Conservation (phyloP, 1,139 yeast species). For the Zygoascus meyerae region DNA sequence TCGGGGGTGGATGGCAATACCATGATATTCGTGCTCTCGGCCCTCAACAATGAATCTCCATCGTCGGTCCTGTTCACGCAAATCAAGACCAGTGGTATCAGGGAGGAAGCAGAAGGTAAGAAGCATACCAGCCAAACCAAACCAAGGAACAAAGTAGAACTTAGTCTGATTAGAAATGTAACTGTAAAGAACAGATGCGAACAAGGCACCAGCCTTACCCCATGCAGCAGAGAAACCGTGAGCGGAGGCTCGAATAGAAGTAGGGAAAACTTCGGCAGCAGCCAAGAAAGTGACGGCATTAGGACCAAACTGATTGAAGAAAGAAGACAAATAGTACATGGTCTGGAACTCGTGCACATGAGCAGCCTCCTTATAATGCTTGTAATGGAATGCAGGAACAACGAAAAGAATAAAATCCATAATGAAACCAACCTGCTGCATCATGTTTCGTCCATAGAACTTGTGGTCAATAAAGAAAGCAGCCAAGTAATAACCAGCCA, state of each 20-base stretch:
- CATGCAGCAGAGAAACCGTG: constrained; percentile 96
- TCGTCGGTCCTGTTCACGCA: constrained; percentile 36
- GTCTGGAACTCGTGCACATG: constrained; percentile 52
- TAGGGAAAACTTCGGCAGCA: constrained; percentile 97
- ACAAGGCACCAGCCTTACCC: constrained; percentile 95
- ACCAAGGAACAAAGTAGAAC: constrained; percentile 38
- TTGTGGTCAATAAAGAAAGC: constrained; percentile 52
- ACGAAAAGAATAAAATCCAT: constrained; percentile 55
- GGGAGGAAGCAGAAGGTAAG: constrained; percentile 33
- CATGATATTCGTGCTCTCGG: constrained; percentile 35
- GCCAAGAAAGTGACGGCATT: constrained; percentile 91
- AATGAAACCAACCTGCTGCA: constrained; percentile 55
- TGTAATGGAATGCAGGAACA: constrained; percentile 57
- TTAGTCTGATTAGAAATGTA: constrained; percentile 32
- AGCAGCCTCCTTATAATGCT: constrained; percentile 41
- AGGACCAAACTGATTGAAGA: constrained; percentile 75
- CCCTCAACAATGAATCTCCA: constrained; percentile 34
- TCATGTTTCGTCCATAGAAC: constrained; percentile 51
- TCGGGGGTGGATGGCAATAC: constrained; percentile 34
- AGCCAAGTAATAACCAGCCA: constrained; percentile 63
- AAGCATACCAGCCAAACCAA: constrained; percentile 35
- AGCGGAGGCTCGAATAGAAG: constrained; percentile 95
- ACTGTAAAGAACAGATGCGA: constrained; percentile 67
- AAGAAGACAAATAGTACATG: constrained; percentile 56
- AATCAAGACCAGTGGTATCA: constrained; percentile 36